Evolutionary conservation across 768 basidiomycete genomes (phyloP).

Genomic region (Guyanaporus albipodus): DNA sequence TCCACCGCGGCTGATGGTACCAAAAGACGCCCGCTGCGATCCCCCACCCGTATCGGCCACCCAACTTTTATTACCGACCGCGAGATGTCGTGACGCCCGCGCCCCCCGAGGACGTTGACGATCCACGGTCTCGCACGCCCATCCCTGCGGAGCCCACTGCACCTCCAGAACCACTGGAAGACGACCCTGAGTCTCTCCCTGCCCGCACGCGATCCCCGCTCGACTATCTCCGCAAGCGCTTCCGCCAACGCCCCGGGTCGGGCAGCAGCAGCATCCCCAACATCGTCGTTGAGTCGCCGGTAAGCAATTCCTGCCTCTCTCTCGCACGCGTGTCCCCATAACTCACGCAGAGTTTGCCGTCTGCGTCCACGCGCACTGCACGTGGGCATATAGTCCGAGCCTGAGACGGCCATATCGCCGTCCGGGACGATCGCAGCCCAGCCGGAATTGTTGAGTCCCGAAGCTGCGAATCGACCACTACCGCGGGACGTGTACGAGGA

Average conservation of each 20-base stretch:
- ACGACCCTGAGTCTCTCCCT: slow-evolving; percentile 4
- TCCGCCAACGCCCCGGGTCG: slow-evolving; percentile 32
- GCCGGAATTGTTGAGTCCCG: slow-evolving; percentile 43
- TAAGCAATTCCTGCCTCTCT: slow-evolving; percentile 22
- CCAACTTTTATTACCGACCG: slow-evolving; percentile 24
- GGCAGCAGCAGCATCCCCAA: slow-evolving; percentile 34
- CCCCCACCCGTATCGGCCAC: slow-evolving; percentile 11
- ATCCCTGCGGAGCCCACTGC: too few species aligned
- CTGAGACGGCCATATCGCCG: slow-evolving; percentile 35
- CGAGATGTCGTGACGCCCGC: slow-evolving; percentile 31
- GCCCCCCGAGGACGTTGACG: slow-evolving; percentile 21
- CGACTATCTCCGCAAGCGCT: slow-evolving; percentile 24
- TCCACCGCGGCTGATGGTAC: slow-evolving; percentile 3
- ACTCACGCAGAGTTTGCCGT: background rate
- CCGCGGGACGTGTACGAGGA: slow-evolving; percentile 16
- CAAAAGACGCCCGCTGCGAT: slow-evolving; percentile 16
- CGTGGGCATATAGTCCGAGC: slow-evolving; percentile 34
- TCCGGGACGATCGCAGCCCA: slow-evolving; percentile 29
- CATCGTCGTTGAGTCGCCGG: slow-evolving; percentile 47
- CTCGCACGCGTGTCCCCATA: background rate
- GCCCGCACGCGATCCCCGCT: slow-evolving; percentile 17
- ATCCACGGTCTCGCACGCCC: background rate
- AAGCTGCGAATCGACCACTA: slow-evolving; percentile 32
- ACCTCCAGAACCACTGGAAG: too few species aligned
- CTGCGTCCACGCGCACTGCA: background rate